Percentiles rank a stretch among this genome's conserved stretches.
Conservation (phyloP, 2,329 filamentous ascomycete genomes). For the Ceratocystis cubensis region DNA sequence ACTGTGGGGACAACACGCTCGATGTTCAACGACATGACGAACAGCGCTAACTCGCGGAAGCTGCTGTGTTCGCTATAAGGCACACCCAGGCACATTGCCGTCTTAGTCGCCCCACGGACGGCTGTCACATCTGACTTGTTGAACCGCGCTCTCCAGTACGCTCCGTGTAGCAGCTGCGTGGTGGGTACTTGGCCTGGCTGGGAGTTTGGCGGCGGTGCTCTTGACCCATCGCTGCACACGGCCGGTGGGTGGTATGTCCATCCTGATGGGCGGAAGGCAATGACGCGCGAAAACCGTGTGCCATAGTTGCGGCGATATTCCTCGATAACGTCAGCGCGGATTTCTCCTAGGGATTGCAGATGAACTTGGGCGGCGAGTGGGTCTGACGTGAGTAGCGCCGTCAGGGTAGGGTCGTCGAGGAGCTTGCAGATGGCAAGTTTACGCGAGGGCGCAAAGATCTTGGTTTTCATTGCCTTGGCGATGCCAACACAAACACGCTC, state of each 20-base stretch:
- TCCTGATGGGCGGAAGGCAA: slow-evolving; percentile 83
- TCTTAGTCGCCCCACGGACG: slow-evolving; percentile 69
- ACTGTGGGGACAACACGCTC: slow-evolving; percentile 89
- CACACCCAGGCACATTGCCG: slow-evolving; percentile 81
- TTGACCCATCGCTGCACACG: slow-evolving; percentile 8
- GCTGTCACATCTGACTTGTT: slow-evolving; percentile 58
- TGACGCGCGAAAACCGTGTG: slow-evolving; percentile 69
- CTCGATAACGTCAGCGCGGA: slow-evolving; percentile 77
- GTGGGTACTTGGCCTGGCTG: slow-evolving; percentile 39
- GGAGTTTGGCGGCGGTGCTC: slow-evolving; percentile 26
- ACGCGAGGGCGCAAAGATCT: slow-evolving; percentile 73
- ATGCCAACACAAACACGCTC: slow-evolving; percentile 91
- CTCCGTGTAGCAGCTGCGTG: slow-evolving; percentile 40
- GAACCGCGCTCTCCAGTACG: slow-evolving; percentile 66
- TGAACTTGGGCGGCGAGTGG: slow-evolving; percentile 84
- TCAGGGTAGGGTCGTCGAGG: slow-evolving; percentile 73
- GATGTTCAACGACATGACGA: slow-evolving; percentile 75
- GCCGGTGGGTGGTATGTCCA: slow-evolving; percentile 79
- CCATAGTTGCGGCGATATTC: slow-evolving; percentile 76
- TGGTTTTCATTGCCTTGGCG: slow-evolving; percentile 68
- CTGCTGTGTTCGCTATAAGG: slow-evolving; percentile 94
- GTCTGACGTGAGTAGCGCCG: slow-evolving; percentile 62
- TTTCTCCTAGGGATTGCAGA: slow-evolving; percentile 93
- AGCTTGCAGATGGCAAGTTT: slow-evolving; percentile 79
- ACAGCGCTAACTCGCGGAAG: slow-evolving; percentile 88